These are phyloP conservation scores for Botrytis aclada DNA, from an alignment of 2,329 filamentous ascomycete genomes.

Conservation along the genomic window DNA sequence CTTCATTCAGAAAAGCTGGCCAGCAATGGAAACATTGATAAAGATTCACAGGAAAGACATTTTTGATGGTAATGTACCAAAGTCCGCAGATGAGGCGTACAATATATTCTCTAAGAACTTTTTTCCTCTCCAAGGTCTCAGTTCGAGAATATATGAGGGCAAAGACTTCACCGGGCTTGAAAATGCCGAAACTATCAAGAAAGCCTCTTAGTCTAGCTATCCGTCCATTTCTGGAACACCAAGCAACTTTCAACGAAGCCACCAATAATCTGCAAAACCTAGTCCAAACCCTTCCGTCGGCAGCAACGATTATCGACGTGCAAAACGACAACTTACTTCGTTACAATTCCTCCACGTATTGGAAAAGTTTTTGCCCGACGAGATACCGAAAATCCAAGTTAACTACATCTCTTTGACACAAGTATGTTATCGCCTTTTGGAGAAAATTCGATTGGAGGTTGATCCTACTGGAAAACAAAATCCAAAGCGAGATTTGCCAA, in stretches of 20 bases:
- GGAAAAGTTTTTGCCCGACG: not conserved
- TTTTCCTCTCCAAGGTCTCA: not conserved
- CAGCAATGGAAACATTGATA: not conserved
- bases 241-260: not conserved
- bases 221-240: not conserved
- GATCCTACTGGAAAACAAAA: not conserved
- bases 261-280: not conserved
- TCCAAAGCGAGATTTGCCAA: not conserved
- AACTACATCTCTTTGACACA: not conserved
- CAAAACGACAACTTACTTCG: not conserved
- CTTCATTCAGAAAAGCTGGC: not conserved
- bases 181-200: not conserved
- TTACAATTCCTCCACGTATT: not conserved
- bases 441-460: not conserved
- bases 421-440: not conserved
- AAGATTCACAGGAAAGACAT: not conserved
- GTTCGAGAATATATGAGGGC: not conserved
- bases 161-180: not conserved
- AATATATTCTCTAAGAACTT: not conserved
- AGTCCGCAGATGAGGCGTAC: not conserved
- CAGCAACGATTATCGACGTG: not conserved
- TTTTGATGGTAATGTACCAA: not conserved
- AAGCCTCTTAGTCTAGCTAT: not conserved
- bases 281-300: not conserved
- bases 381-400: not conserved